Evolutionary conservation across 2,329 filamentous ascomycete genomes (phyloP).

Genomic region (Pestalotiopsis sp.): DNA sequence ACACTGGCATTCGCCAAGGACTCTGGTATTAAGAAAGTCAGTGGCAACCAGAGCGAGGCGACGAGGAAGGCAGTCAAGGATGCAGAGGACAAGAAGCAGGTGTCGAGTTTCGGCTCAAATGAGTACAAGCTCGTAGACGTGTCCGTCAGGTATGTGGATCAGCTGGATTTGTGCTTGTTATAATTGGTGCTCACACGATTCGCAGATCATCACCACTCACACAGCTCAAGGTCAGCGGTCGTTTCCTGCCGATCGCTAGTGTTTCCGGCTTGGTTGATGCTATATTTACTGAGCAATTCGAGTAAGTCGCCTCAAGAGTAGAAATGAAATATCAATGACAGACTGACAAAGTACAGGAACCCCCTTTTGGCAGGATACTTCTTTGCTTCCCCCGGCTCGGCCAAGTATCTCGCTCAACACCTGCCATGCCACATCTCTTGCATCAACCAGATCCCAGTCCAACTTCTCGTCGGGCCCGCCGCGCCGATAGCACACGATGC

Average conservation of each 20-base stretch:
- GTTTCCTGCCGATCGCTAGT: slow-evolving; percentile 27
- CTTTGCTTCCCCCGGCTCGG: slow-evolving; percentile 50
- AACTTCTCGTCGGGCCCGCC: slow-evolving; percentile 49
- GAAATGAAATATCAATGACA: background rate
- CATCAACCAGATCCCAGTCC: slow-evolving; percentile 59
- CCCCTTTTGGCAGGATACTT: slow-evolving; percentile 51
- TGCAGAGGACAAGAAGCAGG: slow-evolving; percentile 27
- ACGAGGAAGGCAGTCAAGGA: slow-evolving; percentile 24
- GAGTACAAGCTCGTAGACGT: slow-evolving; percentile 29
- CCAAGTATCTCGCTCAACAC: slow-evolving; percentile 64
- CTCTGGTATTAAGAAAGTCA: slow-evolving; percentile 17
- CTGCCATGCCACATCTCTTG: slow-evolving; percentile 51
- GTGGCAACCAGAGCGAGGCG: slow-evolving; percentile 21
- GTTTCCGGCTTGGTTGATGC: slow-evolving; percentile 31
- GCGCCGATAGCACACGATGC: slow-evolving; percentile 31
- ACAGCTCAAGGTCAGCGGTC: slow-evolving; percentile 27
- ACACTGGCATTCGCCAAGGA: slow-evolving; percentile 25
- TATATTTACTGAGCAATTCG: slow-evolving; percentile 26
- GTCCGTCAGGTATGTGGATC: slow-evolving; percentile 23
- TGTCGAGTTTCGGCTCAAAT: slow-evolving; percentile 24
- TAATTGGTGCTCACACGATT: background rate
- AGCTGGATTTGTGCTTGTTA: background rate
- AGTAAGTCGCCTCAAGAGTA: slow-evolving; percentile 16
- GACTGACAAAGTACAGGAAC: slow-evolving; percentile 10
- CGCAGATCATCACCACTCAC: slow-evolving; percentile 24